phyloP scores from a whole-genome alignment of 805 yeast genomes.

The Kurtzmaniella cleridarum region DNA sequence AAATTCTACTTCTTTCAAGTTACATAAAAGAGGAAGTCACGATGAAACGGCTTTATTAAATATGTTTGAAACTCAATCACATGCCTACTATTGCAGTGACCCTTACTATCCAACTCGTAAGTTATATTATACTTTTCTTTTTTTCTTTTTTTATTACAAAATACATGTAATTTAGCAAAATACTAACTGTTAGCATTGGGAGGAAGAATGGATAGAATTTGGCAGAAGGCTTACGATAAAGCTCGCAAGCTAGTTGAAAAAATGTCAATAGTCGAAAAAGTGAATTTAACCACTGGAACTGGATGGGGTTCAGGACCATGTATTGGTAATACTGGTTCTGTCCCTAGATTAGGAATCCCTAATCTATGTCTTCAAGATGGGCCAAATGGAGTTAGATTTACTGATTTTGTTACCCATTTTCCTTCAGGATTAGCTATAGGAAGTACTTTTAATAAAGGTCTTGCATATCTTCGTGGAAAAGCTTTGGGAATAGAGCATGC shows the following conservation, averaged over 20 bases:
- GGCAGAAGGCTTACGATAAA: conserved; percentile 54
- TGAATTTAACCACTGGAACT: conserved; percentile 58
- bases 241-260: conserved; percentile 52
- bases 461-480: conserved; percentile 48
- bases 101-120: conserved; percentile 36
- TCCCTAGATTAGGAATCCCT: conserved; percentile 50
- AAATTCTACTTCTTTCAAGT: conserved; percentile 2
- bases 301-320: conserved; percentile 62
- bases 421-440: conserved; percentile 59
- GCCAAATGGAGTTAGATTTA: conserved; percentile 53
- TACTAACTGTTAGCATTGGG: conserved; percentile 28
- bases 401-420: conserved; percentile 52
- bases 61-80: conserved; percentile 21
- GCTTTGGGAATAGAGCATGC: conserved; percentile 54
- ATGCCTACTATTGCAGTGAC: conserved; percentile 21
- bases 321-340: conserved; percentile 55
- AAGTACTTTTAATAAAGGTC: conserved; percentile 49
- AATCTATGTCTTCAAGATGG: conserved; percentile 59
- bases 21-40: conserved; percentile 22
- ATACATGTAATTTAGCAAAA: not conserved
- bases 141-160: not conserved
- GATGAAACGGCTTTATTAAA: conserved; percentile 26
- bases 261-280: conserved; percentile 55
- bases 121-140: conserved; percentile 11
- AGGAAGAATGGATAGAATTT: conserved; percentile 44